Evolutionary conservation across 345 rosid species (phyloP).

Genomic region (Capsella bursapastoris): DNA sequence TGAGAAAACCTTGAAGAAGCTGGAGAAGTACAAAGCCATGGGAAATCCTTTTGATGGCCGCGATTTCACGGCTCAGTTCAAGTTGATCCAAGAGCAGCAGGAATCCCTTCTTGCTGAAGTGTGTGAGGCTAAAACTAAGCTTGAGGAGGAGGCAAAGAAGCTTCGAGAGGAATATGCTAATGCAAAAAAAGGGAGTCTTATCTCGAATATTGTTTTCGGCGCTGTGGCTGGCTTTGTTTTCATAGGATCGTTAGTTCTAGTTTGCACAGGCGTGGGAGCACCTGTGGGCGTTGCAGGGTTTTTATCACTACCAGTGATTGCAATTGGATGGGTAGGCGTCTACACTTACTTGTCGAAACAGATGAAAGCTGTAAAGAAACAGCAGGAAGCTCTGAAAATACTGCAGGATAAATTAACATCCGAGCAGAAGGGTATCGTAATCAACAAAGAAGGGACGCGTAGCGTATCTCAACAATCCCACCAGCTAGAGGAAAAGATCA

Average conservation of each 20-base stretch:
- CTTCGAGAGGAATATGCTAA: too few species aligned
- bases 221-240: too few species aligned
- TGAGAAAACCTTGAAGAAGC: not conserved
- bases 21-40: not conserved
- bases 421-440: not conserved
- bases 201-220: too few species aligned
- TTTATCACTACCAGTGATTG: too few species aligned
- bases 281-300: too few species aligned
- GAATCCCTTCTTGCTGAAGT: not conserved
- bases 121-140: not conserved
- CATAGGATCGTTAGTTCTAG: too few species aligned
- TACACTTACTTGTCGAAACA: not conserved
- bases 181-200: too few species aligned
- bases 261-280: too few species aligned
- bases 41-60: not conserved
- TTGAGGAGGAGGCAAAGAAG: too few species aligned
- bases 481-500: not conserved
- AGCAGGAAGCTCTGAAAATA: not conserved
- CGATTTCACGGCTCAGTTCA: not conserved
- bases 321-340: too few species aligned
- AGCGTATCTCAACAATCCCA: not conserved
- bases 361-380: not conserved
- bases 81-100: not conserved
- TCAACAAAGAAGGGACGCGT: not conserved
- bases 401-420: too few species aligned